Conservation (phyloP, 106 monocot genomes). For the Vanilla planifolia region DNA sequence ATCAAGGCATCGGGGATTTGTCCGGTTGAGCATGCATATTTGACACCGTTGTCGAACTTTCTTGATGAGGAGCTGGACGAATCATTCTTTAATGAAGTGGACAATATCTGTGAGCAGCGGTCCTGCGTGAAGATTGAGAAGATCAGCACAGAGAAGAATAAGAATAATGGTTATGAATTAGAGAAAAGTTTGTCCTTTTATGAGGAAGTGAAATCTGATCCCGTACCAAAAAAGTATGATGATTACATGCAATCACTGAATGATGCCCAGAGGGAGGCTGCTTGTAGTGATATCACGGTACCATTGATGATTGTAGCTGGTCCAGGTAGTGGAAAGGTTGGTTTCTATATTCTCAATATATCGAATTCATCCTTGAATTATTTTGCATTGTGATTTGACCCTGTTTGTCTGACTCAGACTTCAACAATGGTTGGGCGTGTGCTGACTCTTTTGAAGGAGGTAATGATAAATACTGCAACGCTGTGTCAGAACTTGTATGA, state of each 20-base stretch:
- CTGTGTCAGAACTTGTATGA: background rate
- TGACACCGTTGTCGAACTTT: conserved; percentile 6
- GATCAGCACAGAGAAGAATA: conserved; percentile 4
- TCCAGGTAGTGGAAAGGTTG: conserved; percentile 96
- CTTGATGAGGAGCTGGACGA: conserved; percentile 59
- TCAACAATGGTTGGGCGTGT: conserved; percentile 98
- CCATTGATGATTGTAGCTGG: conserved; percentile 90
- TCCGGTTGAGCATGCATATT: background rate
- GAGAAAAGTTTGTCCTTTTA: background rate
- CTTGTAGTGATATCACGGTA: conserved; percentile 52
- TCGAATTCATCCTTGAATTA: background rate
- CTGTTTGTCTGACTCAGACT: conserved; percentile 34
- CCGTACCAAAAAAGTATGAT: conserved; percentile 40
- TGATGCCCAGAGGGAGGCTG: conserved; percentile 73
- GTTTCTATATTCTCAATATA: background rate
- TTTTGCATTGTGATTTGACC: background rate
- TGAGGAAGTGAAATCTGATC: background rate
- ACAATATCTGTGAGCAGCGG: conserved; percentile 44
- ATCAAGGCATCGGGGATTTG: background rate
- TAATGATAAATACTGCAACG: conserved; percentile 11
- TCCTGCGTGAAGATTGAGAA: conserved; percentile 28
- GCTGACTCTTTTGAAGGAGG: conserved; percentile 80
- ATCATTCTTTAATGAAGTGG: conserved; percentile 37
- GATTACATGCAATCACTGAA: conserved; percentile 68
- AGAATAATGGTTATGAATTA: background rate